These are phyloP conservation scores for Fusarium algeriense DNA, from an alignment of 2,329 filamentous ascomycete genomes.

Conservation along the genomic window DNA sequence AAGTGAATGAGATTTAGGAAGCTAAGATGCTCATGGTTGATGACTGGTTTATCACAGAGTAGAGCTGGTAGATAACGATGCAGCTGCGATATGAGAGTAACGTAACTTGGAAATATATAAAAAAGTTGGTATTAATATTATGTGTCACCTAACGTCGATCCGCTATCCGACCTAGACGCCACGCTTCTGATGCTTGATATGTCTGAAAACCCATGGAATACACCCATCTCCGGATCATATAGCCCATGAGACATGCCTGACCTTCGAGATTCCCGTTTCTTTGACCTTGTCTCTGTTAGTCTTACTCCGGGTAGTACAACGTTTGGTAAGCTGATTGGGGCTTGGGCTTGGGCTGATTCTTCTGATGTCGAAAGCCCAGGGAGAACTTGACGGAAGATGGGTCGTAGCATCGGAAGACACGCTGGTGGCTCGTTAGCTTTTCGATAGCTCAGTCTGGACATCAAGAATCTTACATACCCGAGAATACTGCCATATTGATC, in stretches of 20 bases:
- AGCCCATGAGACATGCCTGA: conserved; percentile 2
- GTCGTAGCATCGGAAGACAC: conserved; percentile 28
- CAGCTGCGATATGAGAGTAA: too few relatives aligned
- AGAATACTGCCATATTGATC: conserved; percentile 41
- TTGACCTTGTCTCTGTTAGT: background rate
- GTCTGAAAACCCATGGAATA: conserved; percentile 17
- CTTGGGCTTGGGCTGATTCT: background rate
- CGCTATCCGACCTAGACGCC: background rate
- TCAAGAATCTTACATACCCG: conserved; percentile 3
- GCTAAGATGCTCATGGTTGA: too few relatives aligned
- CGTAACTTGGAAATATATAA: too few relatives aligned
- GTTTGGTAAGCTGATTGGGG: conserved; percentile 1
- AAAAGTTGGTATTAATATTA: background rate
- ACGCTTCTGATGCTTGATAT: conserved; percentile 23
- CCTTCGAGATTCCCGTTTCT: conserved; percentile 4
- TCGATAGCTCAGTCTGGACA: too few relatives aligned
- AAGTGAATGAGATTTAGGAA: too few relatives aligned
- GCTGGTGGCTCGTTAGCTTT: background rate
- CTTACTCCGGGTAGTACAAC: background rate
- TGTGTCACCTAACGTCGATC: too few relatives aligned
- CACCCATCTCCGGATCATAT: conserved; percentile 3
- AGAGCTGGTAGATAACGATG: too few relatives aligned
- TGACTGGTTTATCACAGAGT: too few relatives aligned
- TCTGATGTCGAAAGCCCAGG: background rate
- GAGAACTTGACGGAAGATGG: conserved; percentile 13